These are phyloP conservation scores for Alternaria triticina DNA, from an alignment of 2,329 filamentous ascomycete genomes.

Conservation along the genomic window DNA sequence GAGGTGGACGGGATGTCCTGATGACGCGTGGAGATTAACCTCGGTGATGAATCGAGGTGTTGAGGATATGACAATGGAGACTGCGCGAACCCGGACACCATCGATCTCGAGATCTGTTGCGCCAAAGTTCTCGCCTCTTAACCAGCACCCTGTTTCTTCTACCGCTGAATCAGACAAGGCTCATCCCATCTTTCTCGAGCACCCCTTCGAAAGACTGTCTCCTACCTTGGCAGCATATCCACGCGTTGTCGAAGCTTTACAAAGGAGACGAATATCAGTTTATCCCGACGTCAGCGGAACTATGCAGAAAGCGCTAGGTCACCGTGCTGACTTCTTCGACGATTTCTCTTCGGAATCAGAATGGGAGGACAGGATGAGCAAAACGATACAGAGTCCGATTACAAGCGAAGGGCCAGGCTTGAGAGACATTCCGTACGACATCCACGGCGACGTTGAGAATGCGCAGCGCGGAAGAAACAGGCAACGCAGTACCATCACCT, in stretches of 20 bases:
- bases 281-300: slow-evolving; percentile 30
- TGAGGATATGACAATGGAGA: slow-evolving; percentile 7
- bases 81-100: slow-evolving; percentile 2
- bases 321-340: slow-evolving; percentile 39
- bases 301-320: slow-evolving; percentile 27
- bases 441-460: neutral
- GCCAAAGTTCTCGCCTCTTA: slow-evolving; percentile 8
- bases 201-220: slow-evolving; percentile 35
- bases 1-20: slow-evolving; percentile 2
- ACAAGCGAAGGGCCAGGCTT: slow-evolving; percentile 4
- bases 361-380: slow-evolving; percentile 31
- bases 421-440: slow-evolving; percentile 7
- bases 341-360: slow-evolving; percentile 32
- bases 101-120: neutral
- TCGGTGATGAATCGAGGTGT: neutral
- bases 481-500: slow-evolving; percentile 18
- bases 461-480: slow-evolving; percentile 15
- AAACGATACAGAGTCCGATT: slow-evolving; percentile 20
- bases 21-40: neutral
- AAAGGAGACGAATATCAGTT: slow-evolving; percentile 27
- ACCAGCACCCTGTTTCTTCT: slow-evolving; percentile 18
- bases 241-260: slow-evolving; percentile 30
- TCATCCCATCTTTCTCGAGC: slow-evolving; percentile 32
- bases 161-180: slow-evolving; percentile 22
- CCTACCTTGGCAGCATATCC: slow-evolving; percentile 40